A percentile compares a stretch with the other conserved stretches of the same genome.
Conservation (phyloP, 306 rosid species). For the Begonia masoniana region DNA sequence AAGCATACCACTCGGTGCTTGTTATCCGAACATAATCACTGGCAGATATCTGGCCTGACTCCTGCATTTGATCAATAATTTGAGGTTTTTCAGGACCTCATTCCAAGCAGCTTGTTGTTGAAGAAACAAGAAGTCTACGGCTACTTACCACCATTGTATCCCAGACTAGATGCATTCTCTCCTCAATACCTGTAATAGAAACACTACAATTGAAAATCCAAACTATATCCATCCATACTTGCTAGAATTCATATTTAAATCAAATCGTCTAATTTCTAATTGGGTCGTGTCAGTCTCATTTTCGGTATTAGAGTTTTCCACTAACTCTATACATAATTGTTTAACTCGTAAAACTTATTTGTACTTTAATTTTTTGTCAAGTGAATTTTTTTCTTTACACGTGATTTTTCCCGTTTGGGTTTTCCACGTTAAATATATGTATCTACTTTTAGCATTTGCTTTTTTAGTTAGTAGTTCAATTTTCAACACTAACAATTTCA, state of each 20-base stretch:
- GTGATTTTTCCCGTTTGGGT: too few relatives aligned
- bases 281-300: too few relatives aligned
- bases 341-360: background rate
- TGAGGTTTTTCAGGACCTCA: background rate
- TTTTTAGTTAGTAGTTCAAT: too few relatives aligned
- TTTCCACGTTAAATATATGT: too few relatives aligned
- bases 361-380: too few relatives aligned
- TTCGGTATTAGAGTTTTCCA: too few relatives aligned
- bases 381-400: too few relatives aligned
- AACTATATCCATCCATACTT: background rate
- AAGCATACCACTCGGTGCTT: constrained; percentile 74
- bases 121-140: constrained; percentile 11
- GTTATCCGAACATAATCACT: constrained; percentile 76
- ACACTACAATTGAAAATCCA: constrained; percentile 8
- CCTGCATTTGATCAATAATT: constrained; percentile 27
- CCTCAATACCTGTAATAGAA: constrained; percentile 58
- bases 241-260: background rate
- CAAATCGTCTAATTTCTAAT: background rate
- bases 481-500: too few relatives aligned
- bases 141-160: constrained; percentile 84
- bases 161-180: constrained; percentile 94
- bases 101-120: background rate
- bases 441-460: too few relatives aligned
- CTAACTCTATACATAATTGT: background rate
- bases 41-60: constrained; percentile 80